phyloP scores from a whole-genome alignment of 2,329 filamentous ascomycete species.

The Fusarium dimerum region DNA sequence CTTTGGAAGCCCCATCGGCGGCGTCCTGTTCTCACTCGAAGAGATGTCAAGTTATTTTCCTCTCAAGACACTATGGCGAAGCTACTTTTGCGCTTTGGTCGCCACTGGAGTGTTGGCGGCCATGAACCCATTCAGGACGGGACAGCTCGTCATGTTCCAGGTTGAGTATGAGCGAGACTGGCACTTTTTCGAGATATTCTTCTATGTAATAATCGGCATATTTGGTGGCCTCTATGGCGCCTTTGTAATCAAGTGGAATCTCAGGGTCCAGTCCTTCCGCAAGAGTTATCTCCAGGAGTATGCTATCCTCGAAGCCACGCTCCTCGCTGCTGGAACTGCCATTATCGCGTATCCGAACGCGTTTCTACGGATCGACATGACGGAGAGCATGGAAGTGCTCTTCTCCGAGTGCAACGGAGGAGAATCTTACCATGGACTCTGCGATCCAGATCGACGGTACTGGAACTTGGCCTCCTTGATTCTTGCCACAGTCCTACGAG shows the following conservation, averaged over 20 bases:
- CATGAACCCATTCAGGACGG: slow-evolving; percentile 97
- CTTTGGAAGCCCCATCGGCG: slow-evolving; percentile 95
- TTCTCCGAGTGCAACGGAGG: slow-evolving; percentile 90
- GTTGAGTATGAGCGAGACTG: slow-evolving; percentile 93
- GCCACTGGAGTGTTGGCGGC: slow-evolving; percentile 89
- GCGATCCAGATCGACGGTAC: slow-evolving; percentile 75
- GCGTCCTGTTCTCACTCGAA: slow-evolving; percentile 93
- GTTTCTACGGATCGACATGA: slow-evolving; percentile 97
- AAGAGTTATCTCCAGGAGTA: slow-evolving; percentile 88
- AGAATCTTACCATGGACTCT: slow-evolving; percentile 87
- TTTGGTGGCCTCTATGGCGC: slow-evolving; percentile 96
- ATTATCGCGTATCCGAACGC: slow-evolving; percentile 96
- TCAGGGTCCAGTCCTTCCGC: slow-evolving; percentile 85
- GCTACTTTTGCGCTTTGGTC: slow-evolving; percentile 95
- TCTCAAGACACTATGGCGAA: slow-evolving; percentile 95
- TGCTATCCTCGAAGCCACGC: slow-evolving; percentile 81
- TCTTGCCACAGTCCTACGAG: slow-evolving; percentile 77
- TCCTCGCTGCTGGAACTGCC: slow-evolving; percentile 81
- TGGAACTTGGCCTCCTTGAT: slow-evolving; percentile 76
- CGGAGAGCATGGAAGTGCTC: slow-evolving; percentile 97
- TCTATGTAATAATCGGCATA: slow-evolving; percentile 87
- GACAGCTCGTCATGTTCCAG: slow-evolving; percentile 98
- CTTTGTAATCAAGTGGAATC: slow-evolving; percentile 97
- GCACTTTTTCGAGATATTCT: slow-evolving; percentile 96
- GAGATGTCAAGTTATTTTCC: slow-evolving; percentile 98